phyloP scores from a whole-genome alignment of 768 basidiomycete genomes.

The Boletus sensibilis region DNA sequence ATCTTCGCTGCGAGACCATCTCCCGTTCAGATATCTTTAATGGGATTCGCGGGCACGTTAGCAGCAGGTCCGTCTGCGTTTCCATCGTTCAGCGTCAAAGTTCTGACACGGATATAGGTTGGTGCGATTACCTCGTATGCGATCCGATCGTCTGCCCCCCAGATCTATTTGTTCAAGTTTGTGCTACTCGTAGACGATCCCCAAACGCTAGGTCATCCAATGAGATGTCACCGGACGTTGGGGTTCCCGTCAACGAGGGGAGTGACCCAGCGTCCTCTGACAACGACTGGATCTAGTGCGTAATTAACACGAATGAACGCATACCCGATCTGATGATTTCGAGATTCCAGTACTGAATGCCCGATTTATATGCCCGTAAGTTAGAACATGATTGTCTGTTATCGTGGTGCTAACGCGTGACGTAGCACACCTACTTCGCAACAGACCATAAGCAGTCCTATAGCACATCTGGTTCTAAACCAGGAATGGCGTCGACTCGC shows the following conservation, averaged over 20 bases:
- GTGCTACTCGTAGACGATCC: slow-evolving; percentile 21
- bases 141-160: slow-evolving; percentile 46
- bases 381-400: background rate
- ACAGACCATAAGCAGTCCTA: slow-evolving; percentile 51
- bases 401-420: background rate
- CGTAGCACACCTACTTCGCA: slow-evolving; percentile 47
- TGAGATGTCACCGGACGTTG: slow-evolving; percentile 17
- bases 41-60: slow-evolving; percentile 52
- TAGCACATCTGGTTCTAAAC: slow-evolving; percentile 15
- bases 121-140: slow-evolving; percentile 49
- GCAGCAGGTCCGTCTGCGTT: slow-evolving; percentile 31
- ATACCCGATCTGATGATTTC: slow-evolving; percentile 3
- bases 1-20: slow-evolving; percentile 49
- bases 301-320: slow-evolving; percentile 5
- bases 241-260: slow-evolving; percentile 38
- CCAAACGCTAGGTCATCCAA: background rate
- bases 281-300: slow-evolving; percentile 46
- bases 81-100: background rate
- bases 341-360: slow-evolving; percentile 39
- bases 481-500: slow-evolving; percentile 18
- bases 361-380: slow-evolving; percentile 48
- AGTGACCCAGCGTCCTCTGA: slow-evolving; percentile 41
- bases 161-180: slow-evolving; percentile 36
- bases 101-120: slow-evolving; percentile 30
- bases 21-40: slow-evolving; percentile 48